Percentiles rank a stretch among this genome's conserved stretches.
phyloP scores from a whole-genome alignment of 352 stramenopile genomes.

The Phytopythium ostracodes region DNA sequence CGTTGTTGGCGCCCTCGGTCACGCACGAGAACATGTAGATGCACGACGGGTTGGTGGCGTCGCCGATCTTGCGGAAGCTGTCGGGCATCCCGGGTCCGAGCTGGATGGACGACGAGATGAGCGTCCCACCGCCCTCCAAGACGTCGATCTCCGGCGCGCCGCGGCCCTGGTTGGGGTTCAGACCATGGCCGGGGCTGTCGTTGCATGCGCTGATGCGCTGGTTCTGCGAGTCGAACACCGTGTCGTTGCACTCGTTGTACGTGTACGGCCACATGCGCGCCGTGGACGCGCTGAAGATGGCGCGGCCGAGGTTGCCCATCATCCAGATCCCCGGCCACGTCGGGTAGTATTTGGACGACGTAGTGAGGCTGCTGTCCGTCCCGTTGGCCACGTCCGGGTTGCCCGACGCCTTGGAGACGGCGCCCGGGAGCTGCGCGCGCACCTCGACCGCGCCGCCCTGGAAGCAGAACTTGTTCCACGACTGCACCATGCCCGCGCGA shows the following conservation, averaged over 20 bases:
- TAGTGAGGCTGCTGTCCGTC: slow-evolving; percentile 12
- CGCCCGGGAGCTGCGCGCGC: slow-evolving; percentile 78
- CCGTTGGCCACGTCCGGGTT: slow-evolving; percentile 48
- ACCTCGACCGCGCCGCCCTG: slow-evolving; percentile 91
- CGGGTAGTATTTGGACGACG: slow-evolving; percentile 40
- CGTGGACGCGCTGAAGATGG: slow-evolving; percentile 93
- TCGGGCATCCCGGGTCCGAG: slow-evolving; percentile 64
- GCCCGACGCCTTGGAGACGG: slow-evolving; percentile 18
- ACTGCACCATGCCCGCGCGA: slow-evolving; percentile 83
- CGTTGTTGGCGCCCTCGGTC: slow-evolving; percentile 37
- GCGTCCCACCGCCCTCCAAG: slow-evolving; percentile 80
- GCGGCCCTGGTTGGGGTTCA: slow-evolving; percentile 87
- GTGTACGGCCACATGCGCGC: slow-evolving; percentile 96
- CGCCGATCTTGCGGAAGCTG: slow-evolving; percentile 35
- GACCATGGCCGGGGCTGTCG: slow-evolving; percentile 81
- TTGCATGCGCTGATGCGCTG: slow-evolving; percentile 89
- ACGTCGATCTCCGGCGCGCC: slow-evolving; percentile 96
- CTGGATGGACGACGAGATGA: slow-evolving; percentile 90
- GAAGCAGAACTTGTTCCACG: slow-evolving; percentile 94
- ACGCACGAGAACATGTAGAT: slow-evolving; percentile 39
- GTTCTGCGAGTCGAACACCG: slow-evolving; percentile 47
- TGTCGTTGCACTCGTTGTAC: slow-evolving; percentile 89
- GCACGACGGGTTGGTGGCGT: slow-evolving; percentile 22
- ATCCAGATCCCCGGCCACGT: slow-evolving; percentile 96
- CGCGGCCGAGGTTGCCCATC: slow-evolving; percentile 93